phyloP scores from a whole-genome alignment of 345 rosid species.

The Eucalyptus marginata region DNA sequence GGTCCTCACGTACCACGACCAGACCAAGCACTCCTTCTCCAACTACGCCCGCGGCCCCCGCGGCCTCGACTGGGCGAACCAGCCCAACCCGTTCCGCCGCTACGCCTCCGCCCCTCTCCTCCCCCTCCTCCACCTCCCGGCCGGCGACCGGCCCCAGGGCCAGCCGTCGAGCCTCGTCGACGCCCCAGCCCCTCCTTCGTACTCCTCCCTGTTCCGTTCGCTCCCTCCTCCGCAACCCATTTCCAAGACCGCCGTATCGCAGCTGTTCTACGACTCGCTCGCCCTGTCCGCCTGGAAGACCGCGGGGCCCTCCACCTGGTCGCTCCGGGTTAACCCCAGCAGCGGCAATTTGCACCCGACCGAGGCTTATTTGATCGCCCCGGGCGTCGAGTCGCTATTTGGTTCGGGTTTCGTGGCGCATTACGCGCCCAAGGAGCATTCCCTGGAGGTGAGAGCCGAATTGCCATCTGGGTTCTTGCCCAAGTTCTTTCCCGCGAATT shows the following conservation, averaged over 20 bases:
- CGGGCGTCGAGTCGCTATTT: constrained; percentile 35
- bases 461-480: constrained; percentile 35
- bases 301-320: constrained; percentile 71
- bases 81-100: constrained; percentile 87
- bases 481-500: constrained; percentile 29
- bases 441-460: constrained; percentile 64
- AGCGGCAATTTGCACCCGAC: constrained; percentile 91
- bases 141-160: background rate
- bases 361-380: constrained; percentile 65
- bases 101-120: constrained; percentile 50
- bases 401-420: constrained; percentile 58
- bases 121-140: constrained; percentile 35
- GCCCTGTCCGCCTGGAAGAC: constrained; percentile 97
- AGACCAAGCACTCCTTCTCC: constrained; percentile 64
- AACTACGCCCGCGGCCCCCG: constrained; percentile 73
- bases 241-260: constrained; percentile 48
- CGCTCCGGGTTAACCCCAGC: constrained; percentile 92
- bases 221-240: constrained; percentile 54
- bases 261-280: constrained; percentile 54
- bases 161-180: background rate
- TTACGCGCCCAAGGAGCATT: constrained; percentile 72
- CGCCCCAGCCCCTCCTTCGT: constrained; percentile 6
- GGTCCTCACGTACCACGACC: constrained; percentile 53
- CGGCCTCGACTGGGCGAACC: constrained; percentile 92
- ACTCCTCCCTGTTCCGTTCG: constrained; percentile 42